A percentile compares a stretch with the other conserved stretches of the same genome.
phyloP scores from a whole-genome alignment of 2,329 filamentous ascomycete genomes.

The Conoideocrella luteorostrata region DNA sequence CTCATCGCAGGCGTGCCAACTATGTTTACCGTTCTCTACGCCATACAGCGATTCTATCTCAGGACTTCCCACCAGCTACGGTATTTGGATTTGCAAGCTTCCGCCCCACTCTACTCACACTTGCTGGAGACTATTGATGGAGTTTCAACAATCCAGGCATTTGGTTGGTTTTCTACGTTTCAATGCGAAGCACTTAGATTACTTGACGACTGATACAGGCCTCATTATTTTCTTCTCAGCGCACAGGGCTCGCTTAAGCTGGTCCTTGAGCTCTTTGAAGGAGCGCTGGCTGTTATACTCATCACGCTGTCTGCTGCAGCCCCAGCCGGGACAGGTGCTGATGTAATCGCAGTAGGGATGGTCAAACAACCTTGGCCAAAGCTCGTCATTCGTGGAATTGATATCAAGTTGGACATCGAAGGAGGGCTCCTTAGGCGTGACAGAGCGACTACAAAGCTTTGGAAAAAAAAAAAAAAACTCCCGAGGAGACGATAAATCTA shows the following conservation, averaged over 20 bases:
- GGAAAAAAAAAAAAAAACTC: slow-evolving; percentile 12
- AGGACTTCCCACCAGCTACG: slow-evolving; percentile 32
- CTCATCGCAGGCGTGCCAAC: slow-evolving; percentile 39
- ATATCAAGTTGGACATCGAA: slow-evolving; percentile 24
- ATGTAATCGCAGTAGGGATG: slow-evolving; percentile 16
- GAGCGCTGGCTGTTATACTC: slow-evolving; percentile 14
- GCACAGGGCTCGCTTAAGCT: too few species aligned
- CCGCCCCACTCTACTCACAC: too few species aligned
- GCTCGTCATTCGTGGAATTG: slow-evolving; percentile 15
- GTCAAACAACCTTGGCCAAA: slow-evolving; percentile 22
- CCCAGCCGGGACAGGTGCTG: slow-evolving; percentile 11
- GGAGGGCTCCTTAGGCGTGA: slow-evolving; percentile 24
- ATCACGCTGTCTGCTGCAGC: slow-evolving; percentile 30
- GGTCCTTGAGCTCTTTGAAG: too few species aligned
- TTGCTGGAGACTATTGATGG: too few species aligned
- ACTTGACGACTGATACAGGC: too few species aligned
- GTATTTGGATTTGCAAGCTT: slow-evolving; percentile 29
- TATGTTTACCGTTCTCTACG: slow-evolving; percentile 14
- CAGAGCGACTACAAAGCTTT: slow-evolving; percentile 20
- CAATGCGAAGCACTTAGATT: too few species aligned
- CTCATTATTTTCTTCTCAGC: too few species aligned
- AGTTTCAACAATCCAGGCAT: too few species aligned
- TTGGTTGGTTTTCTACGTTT: too few species aligned
- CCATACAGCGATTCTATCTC: slow-evolving; percentile 20
- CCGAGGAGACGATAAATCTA: slow-evolving; percentile 12